Percentiles rank a stretch among this genome's conserved stretches.
These are phyloP conservation scores for Vitis rotundifolia DNA, from an alignment of 164 flowering plant species.

Conservation along the genomic window DNA sequence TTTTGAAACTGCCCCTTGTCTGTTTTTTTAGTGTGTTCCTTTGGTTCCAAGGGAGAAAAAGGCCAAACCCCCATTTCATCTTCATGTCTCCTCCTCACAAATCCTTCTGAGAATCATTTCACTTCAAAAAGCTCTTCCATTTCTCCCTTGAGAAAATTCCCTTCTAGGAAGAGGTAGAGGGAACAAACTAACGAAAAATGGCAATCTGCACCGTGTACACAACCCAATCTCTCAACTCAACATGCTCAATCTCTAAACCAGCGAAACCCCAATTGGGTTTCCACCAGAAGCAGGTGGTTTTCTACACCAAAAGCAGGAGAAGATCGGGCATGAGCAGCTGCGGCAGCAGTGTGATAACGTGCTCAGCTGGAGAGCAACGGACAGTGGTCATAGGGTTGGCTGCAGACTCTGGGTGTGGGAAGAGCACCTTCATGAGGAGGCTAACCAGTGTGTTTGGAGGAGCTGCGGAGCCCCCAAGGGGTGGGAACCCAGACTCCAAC, in stretches of 20 bases:
- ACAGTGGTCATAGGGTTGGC: conserved; percentile 95
- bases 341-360: conserved; percentile 37
- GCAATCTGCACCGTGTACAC: conserved; percentile 67
- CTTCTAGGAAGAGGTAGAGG: background rate
- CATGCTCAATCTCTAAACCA: conserved; percentile 49
- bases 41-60: background rate
- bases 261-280: conserved; percentile 50
- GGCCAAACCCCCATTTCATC: no score
- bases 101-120: background rate
- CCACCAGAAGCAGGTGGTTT: conserved; percentile 46
- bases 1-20: conserved; percentile 26
- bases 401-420: conserved; percentile 97
- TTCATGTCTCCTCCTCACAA: conserved; percentile 1
- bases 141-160: conserved; percentile 9
- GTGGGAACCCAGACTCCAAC: conserved; percentile 97
- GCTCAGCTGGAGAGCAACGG: conserved; percentile 48
- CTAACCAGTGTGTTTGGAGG: conserved; percentile 97
- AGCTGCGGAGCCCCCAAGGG: conserved; percentile 93
- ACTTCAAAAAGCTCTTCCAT: background rate
- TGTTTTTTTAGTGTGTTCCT: conserved; percentile 13
- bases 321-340: conserved; percentile 19
- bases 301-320: conserved; percentile 38
- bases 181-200: conserved; percentile 31
- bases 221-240: conserved; percentile 53
- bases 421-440: conserved; percentile 97